Evolutionary conservation across 2,329 filamentous ascomycete genomes (phyloP), one percentile per base, ranked within the genome.

Genomic region (Ascochyta fabae): DNA sequence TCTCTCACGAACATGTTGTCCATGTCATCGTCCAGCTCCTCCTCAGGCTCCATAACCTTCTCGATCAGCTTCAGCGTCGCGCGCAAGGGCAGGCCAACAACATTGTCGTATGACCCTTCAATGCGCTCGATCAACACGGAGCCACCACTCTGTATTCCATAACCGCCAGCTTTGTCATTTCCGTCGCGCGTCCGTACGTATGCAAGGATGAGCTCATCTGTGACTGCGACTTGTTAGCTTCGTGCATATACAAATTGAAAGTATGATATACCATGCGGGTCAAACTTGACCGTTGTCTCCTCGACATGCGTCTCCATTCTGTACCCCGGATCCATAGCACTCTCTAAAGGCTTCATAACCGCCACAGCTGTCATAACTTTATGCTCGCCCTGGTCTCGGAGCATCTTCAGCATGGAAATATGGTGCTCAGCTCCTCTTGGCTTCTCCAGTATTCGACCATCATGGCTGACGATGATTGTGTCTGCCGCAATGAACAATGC

Each of bases 91-190:
- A 99, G 75, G 0, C 95, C 95, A 26, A 99, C 88, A 1, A 98
- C 95, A 75, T 98, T 98, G 80, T 99, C 95, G 68, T 92, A 91
- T 50, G 86, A 87, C 10, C 95, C 95, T 61, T 96, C 91, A 62
- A 99, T 90, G 75, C 84, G 89, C 74, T 97, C 92, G 12, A 99
- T 87, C 53, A 99, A 77, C 73, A 97, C 87, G 8, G 90, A 89
- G 1, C 91, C 95, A 10, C 94, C 81, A 0, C 94, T 95, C 77
- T 99, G 95, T 48, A 99, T 85, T 1, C 92, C 95, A 76, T 99
- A 99, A 0, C 95, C 95, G 2, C 95, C 95, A 0, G 95, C 95
- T 81, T 98, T 99, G 76, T 98, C 95, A 10, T 87, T 92, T 2
- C 95, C 95, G 80, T 99, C 95, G 51, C 94, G 83, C 22, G 94